These are phyloP conservation scores for Pythium coloratum DNA, from an alignment of 352 stramenopile genomes.

Conservation along the genomic window DNA sequence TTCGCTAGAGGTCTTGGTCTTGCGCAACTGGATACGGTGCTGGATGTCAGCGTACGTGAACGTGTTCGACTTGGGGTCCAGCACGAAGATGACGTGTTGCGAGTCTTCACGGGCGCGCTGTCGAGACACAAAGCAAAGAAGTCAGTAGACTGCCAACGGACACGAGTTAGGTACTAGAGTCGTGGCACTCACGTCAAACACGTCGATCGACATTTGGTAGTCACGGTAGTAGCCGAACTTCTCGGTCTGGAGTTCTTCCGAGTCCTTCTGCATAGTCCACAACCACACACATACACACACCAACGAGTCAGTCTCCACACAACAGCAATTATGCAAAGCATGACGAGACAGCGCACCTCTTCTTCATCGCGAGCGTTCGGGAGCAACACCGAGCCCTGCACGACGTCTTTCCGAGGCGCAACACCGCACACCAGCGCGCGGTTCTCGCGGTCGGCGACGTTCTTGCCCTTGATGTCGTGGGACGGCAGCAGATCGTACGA, in stretches of 20 bases:
- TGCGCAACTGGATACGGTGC: slow-evolving; percentile 78
- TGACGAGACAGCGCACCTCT: slow-evolving; percentile 34
- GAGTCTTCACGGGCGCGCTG: slow-evolving; percentile 41
- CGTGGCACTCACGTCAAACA: slow-evolving; percentile 53
- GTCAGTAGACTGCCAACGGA: neutral
- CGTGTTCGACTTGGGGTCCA: slow-evolving; percentile 69
- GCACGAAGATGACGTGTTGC: slow-evolving; percentile 78
- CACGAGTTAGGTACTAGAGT: neutral
- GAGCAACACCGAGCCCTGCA: slow-evolving; percentile 77
- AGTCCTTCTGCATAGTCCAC: slow-evolving; percentile 36
- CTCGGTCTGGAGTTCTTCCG: slow-evolving; percentile 44
- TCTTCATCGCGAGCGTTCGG: slow-evolving; percentile 56
- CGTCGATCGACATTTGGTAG: slow-evolving; percentile 73
- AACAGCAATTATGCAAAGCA: neutral
- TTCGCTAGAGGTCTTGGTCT: slow-evolving; percentile 77
- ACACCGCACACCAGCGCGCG: slow-evolving; percentile 74
- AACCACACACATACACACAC: neutral
- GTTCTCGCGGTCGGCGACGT: slow-evolving; percentile 62
- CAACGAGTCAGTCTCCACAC: too few relatives aligned
- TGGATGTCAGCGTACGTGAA: slow-evolving; percentile 80
- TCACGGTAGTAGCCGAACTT: slow-evolving; percentile 86
- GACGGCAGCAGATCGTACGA: slow-evolving; percentile 87
- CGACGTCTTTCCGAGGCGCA: slow-evolving; percentile 53
- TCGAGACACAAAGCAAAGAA: neutral
- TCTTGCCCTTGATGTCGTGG: slow-evolving; percentile 76